Evolutionary conservation across 768 basidiomycete genomes (phyloP).

Genomic region (Amanita phalloides): DNA sequence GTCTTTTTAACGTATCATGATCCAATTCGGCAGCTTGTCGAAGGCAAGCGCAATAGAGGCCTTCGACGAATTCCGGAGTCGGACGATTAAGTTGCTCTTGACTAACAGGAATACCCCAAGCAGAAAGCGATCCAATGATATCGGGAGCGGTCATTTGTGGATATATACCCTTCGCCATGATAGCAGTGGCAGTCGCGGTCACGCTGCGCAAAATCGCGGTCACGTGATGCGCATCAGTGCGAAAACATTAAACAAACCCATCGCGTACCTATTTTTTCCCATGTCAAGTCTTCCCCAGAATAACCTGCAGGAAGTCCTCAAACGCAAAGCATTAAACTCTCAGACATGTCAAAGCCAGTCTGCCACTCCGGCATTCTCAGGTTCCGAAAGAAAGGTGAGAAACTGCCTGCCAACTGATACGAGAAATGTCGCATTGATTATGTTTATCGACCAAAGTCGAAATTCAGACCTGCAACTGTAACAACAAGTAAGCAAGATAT

Average conservation of each 20-base stretch:
- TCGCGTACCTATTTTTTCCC: neutral
- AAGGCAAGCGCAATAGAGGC: constrained; percentile 61
- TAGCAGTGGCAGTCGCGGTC: neutral
- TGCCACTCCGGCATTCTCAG: neutral
- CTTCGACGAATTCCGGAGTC: constrained; percentile 58
- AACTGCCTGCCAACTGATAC: neutral
- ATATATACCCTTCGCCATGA: constrained; percentile 41
- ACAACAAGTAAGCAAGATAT: neutral
- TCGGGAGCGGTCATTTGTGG: constrained; percentile 57
- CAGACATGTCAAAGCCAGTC: neutral
- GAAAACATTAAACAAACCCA: neutral
- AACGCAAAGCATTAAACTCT: constrained; percentile 10
- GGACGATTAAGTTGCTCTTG: constrained; percentile 61
- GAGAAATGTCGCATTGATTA: neutral
- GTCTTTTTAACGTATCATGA: constrained; percentile 45
- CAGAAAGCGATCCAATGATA: constrained; percentile 51
- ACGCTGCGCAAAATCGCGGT: neutral
- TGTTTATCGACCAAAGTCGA: constrained; percentile 15
- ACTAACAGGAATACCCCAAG: constrained; percentile 60
- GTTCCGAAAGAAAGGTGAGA: neutral
- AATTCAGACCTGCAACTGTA: constrained; percentile 34
- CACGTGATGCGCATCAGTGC: neutral
- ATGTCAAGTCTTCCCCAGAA: constrained; percentile 20
- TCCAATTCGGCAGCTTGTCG: constrained; percentile 60
- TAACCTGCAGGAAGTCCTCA: constrained; percentile 30